These are phyloP conservation scores for Phaeosphaeria sp. DNA, from an alignment of 2,329 filamentous ascomycete species.

Conservation along the genomic window DNA sequence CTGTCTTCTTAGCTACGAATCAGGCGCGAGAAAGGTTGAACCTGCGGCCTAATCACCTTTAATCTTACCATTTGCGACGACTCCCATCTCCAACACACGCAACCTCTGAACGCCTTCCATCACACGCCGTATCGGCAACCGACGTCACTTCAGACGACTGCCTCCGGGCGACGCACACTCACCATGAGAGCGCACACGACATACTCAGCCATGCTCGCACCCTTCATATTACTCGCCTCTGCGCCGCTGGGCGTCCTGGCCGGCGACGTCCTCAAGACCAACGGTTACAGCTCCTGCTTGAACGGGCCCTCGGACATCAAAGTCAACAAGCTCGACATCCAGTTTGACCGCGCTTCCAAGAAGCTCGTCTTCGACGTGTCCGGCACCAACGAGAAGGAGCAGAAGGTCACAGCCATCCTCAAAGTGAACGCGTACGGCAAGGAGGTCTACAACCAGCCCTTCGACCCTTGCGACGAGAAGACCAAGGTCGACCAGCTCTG, in stretches of 20 bases:
- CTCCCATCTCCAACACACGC: background rate
- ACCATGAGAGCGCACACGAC: conserved; percentile 44
- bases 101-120: background rate
- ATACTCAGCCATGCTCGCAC: conserved; percentile 47
- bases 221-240: conserved; percentile 47
- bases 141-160: conserved; percentile 22
- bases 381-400: conserved; percentile 73
- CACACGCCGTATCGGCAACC: conserved; percentile 19
- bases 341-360: conserved; percentile 78
- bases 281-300: conserved; percentile 78
- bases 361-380: conserved; percentile 81
- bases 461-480: conserved; percentile 78
- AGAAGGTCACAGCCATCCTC: conserved; percentile 81
- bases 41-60: conserved; percentile 42
- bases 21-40: conserved; percentile 46
- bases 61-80: conserved; percentile 24
- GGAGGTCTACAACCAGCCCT: conserved; percentile 77
- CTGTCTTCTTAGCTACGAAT: conserved; percentile 13
- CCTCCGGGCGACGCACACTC: conserved; percentile 35
- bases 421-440: conserved; percentile 85
- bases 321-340: conserved; percentile 76
- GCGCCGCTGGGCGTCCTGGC: conserved; percentile 62
- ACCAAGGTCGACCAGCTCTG: conserved; percentile 79
- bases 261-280: conserved; percentile 77
- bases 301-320: conserved; percentile 64